These are phyloP conservation scores for Talaromyces islandicus DNA, from an alignment of 2,329 filamentous ascomycete species.

Conservation along the genomic window DNA sequence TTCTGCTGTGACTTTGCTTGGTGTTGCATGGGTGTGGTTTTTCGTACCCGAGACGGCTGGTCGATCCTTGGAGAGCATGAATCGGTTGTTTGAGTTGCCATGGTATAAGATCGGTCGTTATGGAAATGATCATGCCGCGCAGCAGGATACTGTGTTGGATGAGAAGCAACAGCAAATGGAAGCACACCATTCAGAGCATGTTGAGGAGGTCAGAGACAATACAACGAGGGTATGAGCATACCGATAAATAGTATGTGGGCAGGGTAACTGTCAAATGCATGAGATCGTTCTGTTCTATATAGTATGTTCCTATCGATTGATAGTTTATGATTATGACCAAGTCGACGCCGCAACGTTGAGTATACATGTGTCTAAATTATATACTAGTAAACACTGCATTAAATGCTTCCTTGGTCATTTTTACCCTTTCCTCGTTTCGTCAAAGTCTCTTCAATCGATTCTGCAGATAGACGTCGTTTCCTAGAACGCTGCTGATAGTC, in stretches of 20 bases:
- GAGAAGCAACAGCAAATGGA: background rate
- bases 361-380: background rate
- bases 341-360: background rate
- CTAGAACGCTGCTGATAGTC: background rate
- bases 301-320: background rate
- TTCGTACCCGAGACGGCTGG: constrained; percentile 68
- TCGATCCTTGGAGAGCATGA: constrained; percentile 54
- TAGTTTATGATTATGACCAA: background rate
- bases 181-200: background rate
- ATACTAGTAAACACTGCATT: no score
- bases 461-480: background rate
- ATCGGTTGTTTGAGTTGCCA: constrained; percentile 63
- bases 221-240: background rate
- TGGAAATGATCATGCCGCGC: constrained; percentile 16
- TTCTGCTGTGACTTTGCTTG: constrained; percentile 60
- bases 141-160: background rate
- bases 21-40: constrained; percentile 65
- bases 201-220: background rate
- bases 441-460: background rate
- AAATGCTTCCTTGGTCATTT: background rate
- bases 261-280: background rate
- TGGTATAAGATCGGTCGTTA: constrained; percentile 66
- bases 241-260: background rate
- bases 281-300: background rate
- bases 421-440: background rate